These are phyloP conservation scores for Vigna reflexopilosa DNA, from an alignment of 306 rosid species.

Conservation along the genomic window DNA sequence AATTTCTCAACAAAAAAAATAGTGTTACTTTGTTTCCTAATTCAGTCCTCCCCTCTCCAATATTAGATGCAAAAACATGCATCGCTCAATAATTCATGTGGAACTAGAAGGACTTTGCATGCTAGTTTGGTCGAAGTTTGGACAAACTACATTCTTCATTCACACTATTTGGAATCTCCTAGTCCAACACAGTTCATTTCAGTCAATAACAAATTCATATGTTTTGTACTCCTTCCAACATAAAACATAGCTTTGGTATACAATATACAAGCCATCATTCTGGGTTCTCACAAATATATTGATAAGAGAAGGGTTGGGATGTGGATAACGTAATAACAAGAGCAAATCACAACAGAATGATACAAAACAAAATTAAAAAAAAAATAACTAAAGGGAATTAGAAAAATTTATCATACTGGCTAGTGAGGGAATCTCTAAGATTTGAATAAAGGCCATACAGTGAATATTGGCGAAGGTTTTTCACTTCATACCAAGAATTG, in stretches of 20 bases:
- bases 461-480: conserved; percentile 89
- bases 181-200: conserved; percentile 2
- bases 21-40: not conserved
- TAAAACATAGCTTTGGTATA: conserved; percentile 38
- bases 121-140: not conserved
- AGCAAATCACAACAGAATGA: conserved; percentile 39
- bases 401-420: conserved; percentile 78
- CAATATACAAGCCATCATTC: conserved; percentile 50
- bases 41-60: not conserved
- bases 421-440: conserved; percentile 79
- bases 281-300: conserved; percentile 36
- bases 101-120: not conserved
- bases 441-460: conserved; percentile 80
- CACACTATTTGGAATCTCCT: conserved; percentile 7
- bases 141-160: conserved; percentile 17
- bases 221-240: conserved; percentile 18
- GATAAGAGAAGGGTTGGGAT: conserved; percentile 3
- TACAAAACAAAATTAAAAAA: conserved; percentile 41
- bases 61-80: not conserved
- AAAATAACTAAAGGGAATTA: conserved; percentile 37
- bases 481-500: conserved; percentile 98
- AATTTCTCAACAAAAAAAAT: not conserved
- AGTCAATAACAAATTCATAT: conserved; percentile 26
- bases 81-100: conserved; percentile 14
- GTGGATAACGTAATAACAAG: conserved; percentile 3